These are phyloP conservation scores for Farysia itapuensis DNA, from an alignment of 1,284 basidiomycete species.

Conservation along the genomic window DNA sequence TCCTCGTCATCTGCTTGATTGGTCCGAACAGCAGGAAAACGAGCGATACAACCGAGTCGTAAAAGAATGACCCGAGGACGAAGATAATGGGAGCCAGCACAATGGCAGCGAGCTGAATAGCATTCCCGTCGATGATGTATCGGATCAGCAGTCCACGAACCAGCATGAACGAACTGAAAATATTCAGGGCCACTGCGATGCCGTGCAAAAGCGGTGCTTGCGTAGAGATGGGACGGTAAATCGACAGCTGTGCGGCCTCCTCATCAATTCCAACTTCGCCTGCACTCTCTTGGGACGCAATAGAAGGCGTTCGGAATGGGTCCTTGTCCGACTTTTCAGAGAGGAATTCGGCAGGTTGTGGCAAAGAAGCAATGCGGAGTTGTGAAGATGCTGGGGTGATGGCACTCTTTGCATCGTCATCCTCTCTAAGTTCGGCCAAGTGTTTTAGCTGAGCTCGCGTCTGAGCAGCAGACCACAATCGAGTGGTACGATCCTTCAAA, in stretches of 20 bases:
- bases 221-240: conserved; percentile 66
- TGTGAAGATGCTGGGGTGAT: conserved; percentile 1
- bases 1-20: conserved; percentile 67
- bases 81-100: conserved; percentile 68
- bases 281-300: neutral
- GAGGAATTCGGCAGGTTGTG: neutral
- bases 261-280: conserved; percentile 13
- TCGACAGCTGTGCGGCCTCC: conserved; percentile 1
- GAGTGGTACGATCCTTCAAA: neutral
- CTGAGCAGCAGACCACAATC: conserved; percentile 17
- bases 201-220: conserved; percentile 78
- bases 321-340: conserved; percentile 2
- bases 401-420: too few species aligned
- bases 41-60: conserved; percentile 66
- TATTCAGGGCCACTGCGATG: conserved; percentile 64
- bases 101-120: conserved; percentile 68
- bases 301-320: conserved; percentile 5
- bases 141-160: conserved; percentile 71
- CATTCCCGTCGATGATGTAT: conserved; percentile 69
- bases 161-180: conserved; percentile 66
- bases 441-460: conserved; percentile 1
- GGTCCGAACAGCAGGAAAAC: conserved; percentile 59
- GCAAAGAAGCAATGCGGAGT: neutral
- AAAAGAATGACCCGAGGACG: conserved; percentile 68
- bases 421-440: neutral